Base-by-base conservation (phyloP, 2,329 filamentous ascomycete genomes). In the Pseudogymnoascus sp. region DNA sequence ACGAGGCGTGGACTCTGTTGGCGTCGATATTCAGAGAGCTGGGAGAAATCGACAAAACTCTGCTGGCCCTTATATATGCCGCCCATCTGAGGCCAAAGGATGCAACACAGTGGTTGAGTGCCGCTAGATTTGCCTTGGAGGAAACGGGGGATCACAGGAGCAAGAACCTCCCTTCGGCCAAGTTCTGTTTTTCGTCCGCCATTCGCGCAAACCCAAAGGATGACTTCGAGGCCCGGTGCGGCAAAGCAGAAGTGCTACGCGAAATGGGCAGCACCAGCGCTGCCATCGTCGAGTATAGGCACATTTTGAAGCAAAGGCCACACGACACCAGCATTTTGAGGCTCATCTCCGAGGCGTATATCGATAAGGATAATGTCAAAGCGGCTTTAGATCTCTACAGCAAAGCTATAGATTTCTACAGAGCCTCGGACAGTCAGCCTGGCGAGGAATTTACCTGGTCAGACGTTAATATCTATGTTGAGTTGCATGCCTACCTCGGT, bases 401-500 rank as follows among this genome's bases (percentile, higher is more conserved):
- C 20, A 63, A 68, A 20, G 69, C 66, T 32, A 71, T 76, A 38
- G 64, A 70, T 47, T 67, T 68, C 41, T 69, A 64, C 54, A 58
- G 61, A 11, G 28, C 59, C 8, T 39, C 61, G 16, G 58, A 62
- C 28, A 61, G 65, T 6, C 28, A 54, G 1, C 47, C 47, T 54
- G 64, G 64, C 2, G 39, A 41, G 7, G 39, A 30, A 2, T 69
- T 72, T 61, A 63, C 61, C 11, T 99, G 93, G 93, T 86, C 88
- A 60, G 89, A 97, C 71, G 78, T 95, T 41, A 89, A 91, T 63
- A 88, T 92, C 60, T 96, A 94, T 66, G 81, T 91, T 38, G 91
- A 97, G 68, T 79, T 97, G 16, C 85, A 92, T 63, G 83, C 85
- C 28, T 83, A 86, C 57, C 74, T 84, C 8, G 80, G 81, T 37